These are phyloP conservation scores for Sporobolomyces pararoseus DNA, from an alignment of 768 basidiomycete genomes.

Conservation along the genomic window DNA sequence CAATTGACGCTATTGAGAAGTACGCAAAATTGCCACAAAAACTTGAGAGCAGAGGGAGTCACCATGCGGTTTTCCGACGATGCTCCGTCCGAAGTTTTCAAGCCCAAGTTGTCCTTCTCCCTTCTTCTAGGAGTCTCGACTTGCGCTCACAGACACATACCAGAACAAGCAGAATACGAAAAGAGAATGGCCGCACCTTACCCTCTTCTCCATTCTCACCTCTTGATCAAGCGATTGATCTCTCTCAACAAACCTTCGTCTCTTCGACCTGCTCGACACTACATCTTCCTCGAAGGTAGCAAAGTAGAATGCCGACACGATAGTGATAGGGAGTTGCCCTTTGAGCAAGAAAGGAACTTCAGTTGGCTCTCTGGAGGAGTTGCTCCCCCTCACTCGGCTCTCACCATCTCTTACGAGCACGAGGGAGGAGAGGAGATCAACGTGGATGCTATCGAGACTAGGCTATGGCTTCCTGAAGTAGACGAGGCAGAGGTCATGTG, in stretches of 20 bases:
- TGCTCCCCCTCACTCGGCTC: constrained; percentile 64
- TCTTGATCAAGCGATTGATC: constrained; percentile 28
- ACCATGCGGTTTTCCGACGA: no score
- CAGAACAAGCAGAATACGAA: neutral
- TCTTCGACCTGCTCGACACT: constrained; percentile 27
- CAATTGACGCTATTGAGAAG: no score
- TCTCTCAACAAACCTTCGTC: constrained; percentile 19
- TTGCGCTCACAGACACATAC: neutral
- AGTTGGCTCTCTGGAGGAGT: constrained; percentile 75
- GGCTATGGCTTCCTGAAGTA: constrained; percentile 74
- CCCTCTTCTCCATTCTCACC: constrained; percentile 33
- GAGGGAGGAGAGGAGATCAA: constrained; percentile 48
- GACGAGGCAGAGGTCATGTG: constrained; percentile 72
- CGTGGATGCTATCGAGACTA: constrained; percentile 46
- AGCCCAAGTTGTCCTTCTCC: no score
- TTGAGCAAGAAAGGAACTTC: constrained; percentile 59
- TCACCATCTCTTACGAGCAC: constrained; percentile 61
- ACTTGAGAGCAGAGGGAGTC: no score
- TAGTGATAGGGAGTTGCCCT: constrained; percentile 38
- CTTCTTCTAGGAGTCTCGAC: no score
- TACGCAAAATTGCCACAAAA: no score
- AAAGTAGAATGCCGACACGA: constrained; percentile 17
- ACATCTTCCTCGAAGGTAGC: constrained; percentile 31
- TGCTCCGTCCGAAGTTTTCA: no score
- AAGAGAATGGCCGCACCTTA: neutral